Evolutionary conservation across 2,329 filamentous ascomycete genomes (phyloP), one percentile per base, ranked within the genome.

Genomic region (Cladophialophora immunda): DNA sequence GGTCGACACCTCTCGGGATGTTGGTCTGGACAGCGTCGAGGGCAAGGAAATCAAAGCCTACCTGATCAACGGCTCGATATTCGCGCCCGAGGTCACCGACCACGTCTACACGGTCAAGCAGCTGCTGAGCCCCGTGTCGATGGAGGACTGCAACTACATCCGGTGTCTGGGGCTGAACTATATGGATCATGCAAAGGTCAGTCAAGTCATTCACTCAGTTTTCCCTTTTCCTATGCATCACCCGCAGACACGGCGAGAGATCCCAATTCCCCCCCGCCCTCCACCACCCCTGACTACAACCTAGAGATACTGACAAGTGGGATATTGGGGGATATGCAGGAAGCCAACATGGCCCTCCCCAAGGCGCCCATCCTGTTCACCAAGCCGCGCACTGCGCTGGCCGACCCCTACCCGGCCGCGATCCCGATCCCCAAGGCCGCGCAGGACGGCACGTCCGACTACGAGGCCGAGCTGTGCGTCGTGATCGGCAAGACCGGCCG

Each of bases 131-230:
- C 70, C 70, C 27, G 66, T 72, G 25, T 66, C 66, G n/a, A 64
- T 34, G 45, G 70, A 70, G 53, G 70, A 72, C 30, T 70, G 66
- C 57, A 72, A 72, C 58, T 72, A 70, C 41, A 80, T 83, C 55
- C 79, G 81, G n/a, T 83, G 81, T 71, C 71, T 83, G 56, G 81
- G 81, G 7, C 76, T 83, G 64, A 84, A 83, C 75, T 82, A 82
- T 70, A 73, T 70, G 54, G 76, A 81, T 69, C 80, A 81, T 64
- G 79, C 78, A 6, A 62, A 64, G 17, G 70, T 72, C 25, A 45
- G 66, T 58, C 38, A 34, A 34, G n/a, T n/a, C n/a, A n/a, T n/a
- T n/a, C n/a, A n/a, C n/a, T n/a, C n/a, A n/a, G n/a, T n/a, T n/a
- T n/a, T n/a, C n/a, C n/a, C n/a, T n/a, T n/a, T n/a, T n/a, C n/a